A percentile compares a stretch with the other conserved stretches of the same genome.
Conservation (phyloP, 768 basidiomycete species). For the Psilocybe cyanescens region DNA sequence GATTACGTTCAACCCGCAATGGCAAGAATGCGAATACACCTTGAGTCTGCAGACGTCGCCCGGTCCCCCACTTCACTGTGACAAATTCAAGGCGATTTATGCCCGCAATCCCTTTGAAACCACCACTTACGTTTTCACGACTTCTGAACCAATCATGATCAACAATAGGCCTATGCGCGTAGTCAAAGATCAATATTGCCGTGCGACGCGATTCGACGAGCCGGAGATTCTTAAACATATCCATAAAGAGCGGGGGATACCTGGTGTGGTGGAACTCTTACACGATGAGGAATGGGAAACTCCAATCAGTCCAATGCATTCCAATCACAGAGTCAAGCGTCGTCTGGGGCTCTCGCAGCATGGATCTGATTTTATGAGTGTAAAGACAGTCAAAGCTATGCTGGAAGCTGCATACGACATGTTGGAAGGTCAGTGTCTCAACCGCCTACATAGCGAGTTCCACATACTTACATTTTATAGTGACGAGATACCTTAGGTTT, state of each 20-base stretch:
- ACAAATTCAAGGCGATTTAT: neutral
- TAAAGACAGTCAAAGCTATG: neutral
- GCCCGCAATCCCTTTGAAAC: neutral
- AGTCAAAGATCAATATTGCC: neutral
- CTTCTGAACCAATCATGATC: neutral
- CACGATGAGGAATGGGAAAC: neutral
- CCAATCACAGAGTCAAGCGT: neutral
- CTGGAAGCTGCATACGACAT: too few relatives aligned
- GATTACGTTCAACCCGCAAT: too few relatives aligned
- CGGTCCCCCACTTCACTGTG: neutral
- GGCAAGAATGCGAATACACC: too few relatives aligned
- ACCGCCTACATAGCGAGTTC: too few relatives aligned
- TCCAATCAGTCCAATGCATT: neutral
- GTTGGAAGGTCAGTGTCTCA: too few relatives aligned
- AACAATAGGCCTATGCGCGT: neutral
- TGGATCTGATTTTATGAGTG: neutral
- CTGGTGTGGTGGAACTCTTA: neutral
- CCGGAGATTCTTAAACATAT: neutral
- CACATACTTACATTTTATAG: too few relatives aligned
- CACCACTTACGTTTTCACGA: neutral
- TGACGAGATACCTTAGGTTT: too few relatives aligned
- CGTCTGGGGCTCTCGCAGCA: neutral
- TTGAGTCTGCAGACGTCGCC: neutral
- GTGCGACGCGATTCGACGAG: neutral
- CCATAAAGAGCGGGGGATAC: neutral